Conservation (phyloP, 805 yeast species). For the Nakazawaea ambrosiae region DNA sequence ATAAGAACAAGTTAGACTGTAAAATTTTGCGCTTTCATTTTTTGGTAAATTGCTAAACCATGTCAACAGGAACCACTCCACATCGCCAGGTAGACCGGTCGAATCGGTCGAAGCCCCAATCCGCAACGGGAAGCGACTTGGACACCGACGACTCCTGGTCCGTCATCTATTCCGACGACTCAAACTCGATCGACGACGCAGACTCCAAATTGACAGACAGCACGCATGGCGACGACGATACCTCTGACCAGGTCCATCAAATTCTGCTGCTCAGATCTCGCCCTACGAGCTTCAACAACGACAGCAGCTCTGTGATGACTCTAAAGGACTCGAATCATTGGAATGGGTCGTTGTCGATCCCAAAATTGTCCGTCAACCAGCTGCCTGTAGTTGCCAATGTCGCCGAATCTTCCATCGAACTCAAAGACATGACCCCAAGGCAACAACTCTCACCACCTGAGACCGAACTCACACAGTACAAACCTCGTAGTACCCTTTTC, state of each 20-base stretch:
- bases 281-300: neutral
- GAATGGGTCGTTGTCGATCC: constrained; percentile 9
- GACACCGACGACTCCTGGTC: constrained; percentile 15
- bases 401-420: too few relatives aligned
- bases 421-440: too few relatives aligned
- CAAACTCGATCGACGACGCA: constrained; percentile 6
- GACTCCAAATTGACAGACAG: constrained; percentile 8
- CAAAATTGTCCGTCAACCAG: constrained; percentile 4
- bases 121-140: neutral
- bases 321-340: neutral
- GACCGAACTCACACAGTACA: too few relatives aligned
- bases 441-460: too few relatives aligned
- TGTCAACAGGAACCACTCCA: too few relatives aligned
- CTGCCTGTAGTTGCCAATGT: too few relatives aligned
- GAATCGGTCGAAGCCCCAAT: too few relatives aligned
- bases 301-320: neutral
- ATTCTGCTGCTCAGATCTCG: neutral
- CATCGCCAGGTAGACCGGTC: too few relatives aligned
- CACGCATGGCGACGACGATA: neutral
- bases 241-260: neutral
- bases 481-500: too few relatives aligned
- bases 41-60: too few relatives aligned
- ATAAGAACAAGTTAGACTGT: too few relatives aligned
- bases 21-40: too few relatives aligned
- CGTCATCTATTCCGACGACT: constrained; percentile 12